Evolutionary conservation across 1,139 yeast species (phyloP).

Genomic region (Zygotorulaspora mrakii): DNA sequence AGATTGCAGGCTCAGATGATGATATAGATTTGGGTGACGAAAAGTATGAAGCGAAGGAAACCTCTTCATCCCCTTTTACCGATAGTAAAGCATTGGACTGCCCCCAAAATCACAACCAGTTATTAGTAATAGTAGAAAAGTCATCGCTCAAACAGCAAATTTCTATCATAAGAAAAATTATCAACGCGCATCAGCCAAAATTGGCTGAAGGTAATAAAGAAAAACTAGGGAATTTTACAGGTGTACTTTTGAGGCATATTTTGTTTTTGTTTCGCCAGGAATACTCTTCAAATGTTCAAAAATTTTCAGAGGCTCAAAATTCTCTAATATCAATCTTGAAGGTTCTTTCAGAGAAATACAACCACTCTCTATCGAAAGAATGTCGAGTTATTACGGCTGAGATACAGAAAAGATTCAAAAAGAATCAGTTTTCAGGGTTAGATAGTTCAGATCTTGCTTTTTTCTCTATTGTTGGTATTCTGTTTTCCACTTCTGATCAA

Average conservation of each 20-base stretch:
- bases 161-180: conserved; percentile 50
- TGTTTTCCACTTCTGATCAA: conserved; percentile 93
- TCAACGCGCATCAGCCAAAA: conserved; percentile 67
- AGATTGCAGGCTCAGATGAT: conserved; percentile 35
- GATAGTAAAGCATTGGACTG: conserved; percentile 39
- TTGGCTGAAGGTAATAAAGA: conserved; percentile 80
- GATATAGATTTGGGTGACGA: conserved; percentile 28
- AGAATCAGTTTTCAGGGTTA: conserved; percentile 23
- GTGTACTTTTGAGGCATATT: conserved; percentile 61
- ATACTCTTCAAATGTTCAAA: conserved; percentile 25
- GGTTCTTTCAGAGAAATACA: conserved; percentile 61
- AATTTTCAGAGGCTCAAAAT: conserved; percentile 40
- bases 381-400: conserved; percentile 47
- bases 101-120: conserved; percentile 57
- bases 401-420: conserved; percentile 48
- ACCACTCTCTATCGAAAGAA: conserved; percentile 56
- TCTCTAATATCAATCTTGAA: conserved; percentile 51
- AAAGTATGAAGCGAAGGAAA: conserved; percentile 25
- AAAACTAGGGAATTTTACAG: conserved; percentile 60
- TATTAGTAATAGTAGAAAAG: conserved; percentile 41
- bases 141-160: conserved; percentile 46
- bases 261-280: conserved; percentile 47
- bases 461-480: conserved; percentile 64
- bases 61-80: conserved; percentile 4
- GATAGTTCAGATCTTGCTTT: conserved; percentile 52